Evolutionary conservation across 257 asterid species (phyloP), one percentile per base, ranked within the genome.

Genomic region (Petunia axillaris): DNA sequence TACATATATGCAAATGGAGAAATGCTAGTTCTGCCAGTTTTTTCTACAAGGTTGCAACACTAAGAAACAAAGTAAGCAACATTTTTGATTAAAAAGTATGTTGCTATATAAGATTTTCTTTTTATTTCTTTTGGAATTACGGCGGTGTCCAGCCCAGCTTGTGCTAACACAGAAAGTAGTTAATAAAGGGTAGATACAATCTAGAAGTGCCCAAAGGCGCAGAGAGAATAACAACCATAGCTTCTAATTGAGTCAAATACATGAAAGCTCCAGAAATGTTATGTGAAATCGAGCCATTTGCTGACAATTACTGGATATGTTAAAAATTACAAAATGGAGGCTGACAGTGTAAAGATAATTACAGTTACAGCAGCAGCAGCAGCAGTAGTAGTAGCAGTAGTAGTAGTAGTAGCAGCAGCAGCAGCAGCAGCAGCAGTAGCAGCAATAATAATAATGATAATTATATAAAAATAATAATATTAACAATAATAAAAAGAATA

Each of bases 191-290:
- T 9, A 64, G 39, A 25, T 25, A 25, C 25, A 39, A 64, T 64
- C 4, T 37, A 63, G 70, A 46, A 64, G 46, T 4, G 16, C 7
- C 70, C 2, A 64, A 13, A 37, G 9, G 70, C 10, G 70, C 46
- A 37, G n/a, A 64, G 46, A 64, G 70, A 10, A 64, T 64, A 64
- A 64, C 70, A 64, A 37, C 25, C 46, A 38, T n/a, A 64, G 46
- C 70, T 64, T 64, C 70, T 64, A 37, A 64, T 64, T 64, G 8
- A 8, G 8, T 62, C 25, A 10, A 37, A 64, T 11, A 37, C 16
- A 64, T 64, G 6, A 39, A 38, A 38, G 38, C 43, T 43, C 55
- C 39, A 67, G 75, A 43, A 43, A 67, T 39, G 43, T n/a, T 55
- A 4, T 67, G n/a, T 43, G 75, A 43, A 35, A n/a, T 15, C 41